Evolutionary conservation across 345 rosid genomes (phyloP).

Genomic region (Acer negundo): DNA sequence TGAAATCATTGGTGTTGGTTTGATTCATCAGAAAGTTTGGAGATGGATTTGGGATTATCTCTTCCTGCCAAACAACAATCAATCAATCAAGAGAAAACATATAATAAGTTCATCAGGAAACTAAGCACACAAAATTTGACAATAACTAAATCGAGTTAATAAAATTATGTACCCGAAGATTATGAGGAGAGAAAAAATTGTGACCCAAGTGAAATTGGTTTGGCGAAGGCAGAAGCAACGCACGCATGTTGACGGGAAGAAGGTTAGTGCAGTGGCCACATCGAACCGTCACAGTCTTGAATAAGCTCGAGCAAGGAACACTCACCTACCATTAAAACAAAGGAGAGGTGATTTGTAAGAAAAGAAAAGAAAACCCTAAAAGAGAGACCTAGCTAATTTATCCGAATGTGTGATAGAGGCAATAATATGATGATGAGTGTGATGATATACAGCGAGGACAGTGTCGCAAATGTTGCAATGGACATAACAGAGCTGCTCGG

Average conservation of each 20-base stretch:
- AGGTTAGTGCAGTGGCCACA: conserved; percentile 63
- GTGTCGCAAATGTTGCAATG: conserved; percentile 64
- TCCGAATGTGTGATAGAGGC: neutral
- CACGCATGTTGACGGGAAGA: conserved; percentile 50
- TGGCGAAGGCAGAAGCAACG: conserved; percentile 41
- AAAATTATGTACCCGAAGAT: conserved; percentile 32
- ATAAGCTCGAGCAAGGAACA: conserved; percentile 56
- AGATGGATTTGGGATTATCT: conserved; percentile 37
- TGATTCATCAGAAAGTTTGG: conserved; percentile 40
- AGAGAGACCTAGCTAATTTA: neutral
- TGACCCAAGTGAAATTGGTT: conserved; percentile 49
- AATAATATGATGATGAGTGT: neutral
- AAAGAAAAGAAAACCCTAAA: conserved; percentile 6
- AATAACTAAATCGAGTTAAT: neutral
- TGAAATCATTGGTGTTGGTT: conserved; percentile 31
- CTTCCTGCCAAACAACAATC: conserved; percentile 35
- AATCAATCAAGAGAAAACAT: neutral
- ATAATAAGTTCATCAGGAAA: neutral
- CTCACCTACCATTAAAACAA: conserved; percentile 39
- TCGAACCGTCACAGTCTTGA: conserved; percentile 57
- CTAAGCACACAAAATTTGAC: neutral
- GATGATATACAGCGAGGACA: conserved; percentile 48
- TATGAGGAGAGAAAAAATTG: conserved; percentile 41
- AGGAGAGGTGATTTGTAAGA: neutral
- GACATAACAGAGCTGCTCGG: conserved; percentile 63